phyloP scores from a whole-genome alignment of 2,329 filamentous ascomycete genomes.

The Monosporascus sp. region DNA sequence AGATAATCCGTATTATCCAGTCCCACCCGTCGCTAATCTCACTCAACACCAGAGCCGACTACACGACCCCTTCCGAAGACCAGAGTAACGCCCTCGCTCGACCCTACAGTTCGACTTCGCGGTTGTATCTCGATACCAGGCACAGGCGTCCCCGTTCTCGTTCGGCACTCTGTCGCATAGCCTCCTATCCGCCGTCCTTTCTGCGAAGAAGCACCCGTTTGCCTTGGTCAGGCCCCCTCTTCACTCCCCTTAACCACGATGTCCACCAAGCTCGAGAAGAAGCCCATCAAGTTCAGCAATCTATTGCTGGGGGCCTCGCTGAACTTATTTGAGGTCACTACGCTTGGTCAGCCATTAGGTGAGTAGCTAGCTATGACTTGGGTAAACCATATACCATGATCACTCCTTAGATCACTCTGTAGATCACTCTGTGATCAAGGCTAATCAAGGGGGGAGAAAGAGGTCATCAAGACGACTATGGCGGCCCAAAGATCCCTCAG shows the following conservation, averaged over 20 bases:
- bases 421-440: no score
- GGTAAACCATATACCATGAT: no score
- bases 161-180: not conserved
- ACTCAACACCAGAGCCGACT: not conserved
- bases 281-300: conserved; percentile 99
- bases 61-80: not conserved
- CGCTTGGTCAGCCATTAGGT: conserved; percentile 18
- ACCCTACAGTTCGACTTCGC: no score
- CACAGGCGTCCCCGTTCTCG: conserved; percentile 10
- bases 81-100: no score
- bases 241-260: conserved; percentile 43
- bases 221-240: conserved; percentile 97
- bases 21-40: not conserved
- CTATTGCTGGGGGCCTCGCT: conserved; percentile 87
- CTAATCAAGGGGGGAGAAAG: no score
- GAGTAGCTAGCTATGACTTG: no score
- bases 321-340: conserved; percentile 87
- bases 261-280: conserved; percentile 78
- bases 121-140: conserved; percentile 1
- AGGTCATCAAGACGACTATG: conserved; percentile 99
- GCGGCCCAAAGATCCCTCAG: no score
- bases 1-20: not conserved
- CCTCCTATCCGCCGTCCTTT: conserved; percentile 11
- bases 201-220: conserved; percentile 81
- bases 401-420: no score